Evolutionary conservation across 495 filamentous ascomycete species (phyloP).

Genomic region (Aspergillus funiculosus): DNA sequence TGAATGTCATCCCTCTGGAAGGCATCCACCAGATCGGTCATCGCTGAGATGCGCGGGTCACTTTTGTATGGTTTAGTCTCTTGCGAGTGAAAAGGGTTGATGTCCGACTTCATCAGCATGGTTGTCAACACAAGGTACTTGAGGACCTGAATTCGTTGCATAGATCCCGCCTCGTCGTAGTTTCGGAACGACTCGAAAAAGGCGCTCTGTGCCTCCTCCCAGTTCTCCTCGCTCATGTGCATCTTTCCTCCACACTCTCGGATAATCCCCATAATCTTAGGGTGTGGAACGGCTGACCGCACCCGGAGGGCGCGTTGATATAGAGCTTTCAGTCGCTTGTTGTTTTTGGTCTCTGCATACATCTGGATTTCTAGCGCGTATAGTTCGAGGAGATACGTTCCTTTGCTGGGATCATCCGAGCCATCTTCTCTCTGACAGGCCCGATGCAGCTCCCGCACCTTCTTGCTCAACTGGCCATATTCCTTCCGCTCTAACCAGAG

Average conservation of each 20-base stretch:
- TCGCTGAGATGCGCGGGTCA: conserved; percentile 88
- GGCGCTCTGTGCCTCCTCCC: conserved; percentile 93
- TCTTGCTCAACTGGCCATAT: conserved; percentile 73
- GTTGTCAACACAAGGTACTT: conserved; percentile 95
- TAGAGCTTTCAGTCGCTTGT: conserved; percentile 89
- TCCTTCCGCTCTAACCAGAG: conserved; percentile 88
- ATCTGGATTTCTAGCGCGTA: conserved; percentile 98
- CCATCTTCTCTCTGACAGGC: conserved; percentile 88
- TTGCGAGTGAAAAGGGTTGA: conserved; percentile 98
- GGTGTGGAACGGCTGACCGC: conserved; percentile 90
- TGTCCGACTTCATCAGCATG: conserved; percentile 99
- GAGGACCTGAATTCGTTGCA: conserved; percentile 93
- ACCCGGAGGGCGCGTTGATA: conserved; percentile 88
- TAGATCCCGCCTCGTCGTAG: conserved; percentile 94
- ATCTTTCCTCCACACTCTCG: conserved; percentile 98
- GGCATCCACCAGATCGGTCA: conserved; percentile 94
- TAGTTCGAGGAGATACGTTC: conserved; percentile 91
- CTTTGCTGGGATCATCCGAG: conserved; percentile 88
- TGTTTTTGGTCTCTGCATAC: conserved; percentile 95
- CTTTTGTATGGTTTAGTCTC: conserved; percentile 99
- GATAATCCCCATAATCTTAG: conserved; percentile 98
- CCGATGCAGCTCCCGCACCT: conserved; percentile 81
- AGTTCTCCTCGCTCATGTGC: conserved; percentile 99
- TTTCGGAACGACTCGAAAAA: conserved; percentile 99
- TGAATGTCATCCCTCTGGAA: conserved; percentile 96